Base-by-base conservation (phyloP, 2,329 filamentous ascomycete species). In the Clathrospora elynae region DNA sequence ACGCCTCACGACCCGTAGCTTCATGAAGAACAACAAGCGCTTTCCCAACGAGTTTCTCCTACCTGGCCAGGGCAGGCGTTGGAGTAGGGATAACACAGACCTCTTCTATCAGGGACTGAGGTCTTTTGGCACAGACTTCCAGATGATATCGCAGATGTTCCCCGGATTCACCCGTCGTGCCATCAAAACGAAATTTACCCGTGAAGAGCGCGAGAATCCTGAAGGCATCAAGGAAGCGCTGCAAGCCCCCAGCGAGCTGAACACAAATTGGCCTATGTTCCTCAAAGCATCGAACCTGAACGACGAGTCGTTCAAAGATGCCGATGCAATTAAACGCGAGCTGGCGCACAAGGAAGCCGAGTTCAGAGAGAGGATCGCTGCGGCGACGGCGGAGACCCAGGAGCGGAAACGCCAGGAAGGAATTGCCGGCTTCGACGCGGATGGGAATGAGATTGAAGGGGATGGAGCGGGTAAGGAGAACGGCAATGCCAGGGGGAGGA, bases 121-220 rank as follows among this genome's bases (percentile, higher is more conserved):
- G 43, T 87, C 86, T 78, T 91, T 90, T 61, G 89, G 89, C 42
- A 92, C 87, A 1, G 88, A 92, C 64, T 95, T 93, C 63, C 80
- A 85, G 65, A 88, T 88, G 71, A 90, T 95, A 57, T 79, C 81
- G 46, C 81, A 82, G 57, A 83, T 90, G 78, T 91, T 95, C 61
- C 81, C 83, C 1, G 79, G 81, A 51, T 84, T 86, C 61, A 86
- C 81, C 46, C 79, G 89, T 12, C 80, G 85, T 20, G 83, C 88
- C 66, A 79, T 93, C 71, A 92, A 92, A 73, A 79, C 86, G 53
- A 93, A 93, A 66, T 93, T 89, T 72, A 87, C 85, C 59, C 84
- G 85, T 48, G 89, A 93, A 70, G 88, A 93, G 71, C 78, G 82
- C 22, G 75, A 81, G 38, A 78, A 85, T 51, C 83, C 86, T 0